Conservation (phyloP, 306 rosid genomes). For the Vigna trinervia region DNA sequence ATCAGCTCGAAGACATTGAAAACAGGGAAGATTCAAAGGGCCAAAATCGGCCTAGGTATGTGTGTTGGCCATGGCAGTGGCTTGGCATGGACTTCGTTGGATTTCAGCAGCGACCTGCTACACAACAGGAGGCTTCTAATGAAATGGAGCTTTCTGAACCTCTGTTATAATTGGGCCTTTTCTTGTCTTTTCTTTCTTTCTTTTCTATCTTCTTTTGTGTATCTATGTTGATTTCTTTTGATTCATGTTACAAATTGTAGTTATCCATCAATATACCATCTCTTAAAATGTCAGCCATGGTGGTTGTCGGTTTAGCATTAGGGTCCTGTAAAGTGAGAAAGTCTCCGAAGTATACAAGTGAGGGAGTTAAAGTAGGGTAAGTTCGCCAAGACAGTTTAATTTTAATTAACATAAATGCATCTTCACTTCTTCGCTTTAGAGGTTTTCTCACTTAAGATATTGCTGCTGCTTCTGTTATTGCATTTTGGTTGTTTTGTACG, state of each 20-base stretch:
- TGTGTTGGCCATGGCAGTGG: constrained; percentile 99
- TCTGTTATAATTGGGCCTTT: constrained; percentile 57
- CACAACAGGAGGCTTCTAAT: constrained; percentile 65
- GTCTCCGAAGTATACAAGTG: constrained; percentile 18
- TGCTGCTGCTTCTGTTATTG: constrained; percentile 35
- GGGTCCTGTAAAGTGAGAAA: constrained; percentile 7
- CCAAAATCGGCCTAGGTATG: constrained; percentile 75
- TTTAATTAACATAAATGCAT: not conserved
- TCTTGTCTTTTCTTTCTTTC: not conserved
- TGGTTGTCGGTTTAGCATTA: constrained; percentile 37
- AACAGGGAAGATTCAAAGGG: constrained; percentile 75
- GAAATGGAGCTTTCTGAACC: constrained; percentile 99
- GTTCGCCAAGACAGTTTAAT: not conserved
- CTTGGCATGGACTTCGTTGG: constrained; percentile 93
- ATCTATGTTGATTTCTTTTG: constrained; percentile 59
- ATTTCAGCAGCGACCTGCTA: constrained; percentile 57
- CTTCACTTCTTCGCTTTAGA: constrained; percentile 7
- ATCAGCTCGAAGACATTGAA: constrained; percentile 86
- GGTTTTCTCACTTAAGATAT: constrained; percentile 10
- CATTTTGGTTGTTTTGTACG: constrained; percentile 30
- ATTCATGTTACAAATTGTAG: constrained; percentile 50
- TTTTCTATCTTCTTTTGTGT: constrained; percentile 40
- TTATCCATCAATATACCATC: constrained; percentile 36
- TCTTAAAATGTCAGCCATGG: constrained; percentile 44
- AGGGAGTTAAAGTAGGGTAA: not conserved